phyloP scores from a whole-genome alignment of 73 alveolate species.

The Urostyla sp. region DNA sequence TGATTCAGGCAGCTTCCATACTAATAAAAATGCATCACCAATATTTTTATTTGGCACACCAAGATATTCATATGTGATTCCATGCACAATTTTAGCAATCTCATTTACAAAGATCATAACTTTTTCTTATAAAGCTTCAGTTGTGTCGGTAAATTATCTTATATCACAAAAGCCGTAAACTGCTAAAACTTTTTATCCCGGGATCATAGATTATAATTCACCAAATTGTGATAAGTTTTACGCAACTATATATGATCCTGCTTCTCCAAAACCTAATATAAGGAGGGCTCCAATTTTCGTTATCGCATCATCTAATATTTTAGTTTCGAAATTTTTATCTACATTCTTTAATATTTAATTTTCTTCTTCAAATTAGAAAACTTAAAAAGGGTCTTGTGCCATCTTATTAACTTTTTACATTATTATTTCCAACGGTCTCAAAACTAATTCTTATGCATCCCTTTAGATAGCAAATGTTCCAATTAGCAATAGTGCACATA shows the following conservation, averaged over 20 bases:
- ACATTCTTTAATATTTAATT: not conserved
- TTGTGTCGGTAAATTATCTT: slow-evolving; percentile 74
- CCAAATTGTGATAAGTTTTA: not conserved
- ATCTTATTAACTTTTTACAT: not conserved
- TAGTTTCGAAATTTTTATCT: not conserved
- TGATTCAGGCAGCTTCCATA: slow-evolving; percentile 59
- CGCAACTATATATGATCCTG: not conserved
- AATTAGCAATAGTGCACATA: not conserved
- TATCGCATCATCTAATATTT: too few species aligned
- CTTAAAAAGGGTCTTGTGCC: not conserved
- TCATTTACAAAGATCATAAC: slow-evolving; percentile 79
- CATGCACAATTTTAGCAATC: slow-evolving; percentile 77
- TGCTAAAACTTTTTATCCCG: slow-evolving; percentile 76
- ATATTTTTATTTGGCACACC: slow-evolving; percentile 76
- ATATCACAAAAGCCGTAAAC: slow-evolving; percentile 79
- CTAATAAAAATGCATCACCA: slow-evolving; percentile 77
- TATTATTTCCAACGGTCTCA: not conserved
- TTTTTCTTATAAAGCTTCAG: slow-evolving; percentile 73
- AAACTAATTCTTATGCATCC: not conserved
- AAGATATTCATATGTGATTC: slow-evolving; percentile 60
- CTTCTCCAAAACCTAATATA: slow-evolving; percentile 32
- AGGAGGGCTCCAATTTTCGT: slow-evolving; percentile 4
- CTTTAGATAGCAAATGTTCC: not conserved
- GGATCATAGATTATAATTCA: slow-evolving; percentile 68
- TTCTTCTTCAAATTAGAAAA: not conserved